Evolutionary conservation across 2,329 filamentous ascomycete species (phyloP), one percentile per base, ranked within the genome.

Genomic region (Fusarium verrucosum): DNA sequence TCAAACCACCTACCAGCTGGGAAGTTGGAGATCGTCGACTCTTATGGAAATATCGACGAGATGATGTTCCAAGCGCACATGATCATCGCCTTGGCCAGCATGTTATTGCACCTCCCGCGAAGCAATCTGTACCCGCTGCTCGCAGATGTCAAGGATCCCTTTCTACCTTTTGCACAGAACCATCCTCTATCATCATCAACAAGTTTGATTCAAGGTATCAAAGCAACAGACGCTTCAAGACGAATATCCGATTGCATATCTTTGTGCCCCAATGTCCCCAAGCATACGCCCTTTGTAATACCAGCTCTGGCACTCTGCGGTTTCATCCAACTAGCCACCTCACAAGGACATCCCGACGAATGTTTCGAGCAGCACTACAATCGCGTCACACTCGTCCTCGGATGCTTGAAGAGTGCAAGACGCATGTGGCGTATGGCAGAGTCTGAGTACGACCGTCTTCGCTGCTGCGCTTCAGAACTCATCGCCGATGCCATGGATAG

Each of bases 31-130:
- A 65, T 68, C 1, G 63, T 68, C 1, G 60, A 66, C 8, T 47
- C 56, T 0, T 70, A 66, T 10, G 68, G 68, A 0, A 61, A 67
- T 3, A 64, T 69, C 1, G 68, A 70, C 16, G 68, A 70, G 20
- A 70, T 70, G 45, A 62, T 70, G 62, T 69, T 70, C 1, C 68
- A 70, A 17, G 68, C 68, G 0, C 62, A 70, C 7, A 53, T 57
- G 38, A 53, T 69, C 13, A 69, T 70, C 1, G 62, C 65, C 1
- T 42, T 70, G 10, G 62, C 68, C 1, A 58, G 56, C 19, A 70
- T 70, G 62, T 26, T 67, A 0, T 32, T 70, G 1, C 68, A 70
- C n/a, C 57, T 70, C 1, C 68, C 68, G 5, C 56, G 68, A 1
- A 67, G 64, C 16, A 66, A 51, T 6, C n/a, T 64, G 0, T 49